A percentile compares a stretch with the other conserved stretches of the same genome.
phyloP scores from a whole-genome alignment of 352 stramenopile genomes.

The Phytophthora fragariae region DNA sequence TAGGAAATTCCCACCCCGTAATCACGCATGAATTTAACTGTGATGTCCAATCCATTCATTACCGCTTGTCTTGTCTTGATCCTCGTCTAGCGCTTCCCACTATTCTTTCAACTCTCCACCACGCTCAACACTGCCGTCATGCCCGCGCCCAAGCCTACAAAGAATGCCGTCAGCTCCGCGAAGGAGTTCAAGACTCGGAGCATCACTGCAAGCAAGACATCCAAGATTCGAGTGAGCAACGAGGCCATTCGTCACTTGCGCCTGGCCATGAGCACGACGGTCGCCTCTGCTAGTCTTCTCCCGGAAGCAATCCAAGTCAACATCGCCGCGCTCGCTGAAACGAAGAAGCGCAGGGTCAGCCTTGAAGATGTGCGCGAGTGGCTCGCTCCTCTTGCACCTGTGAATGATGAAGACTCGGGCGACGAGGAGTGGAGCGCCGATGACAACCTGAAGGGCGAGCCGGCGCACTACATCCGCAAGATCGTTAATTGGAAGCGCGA shows the following conservation, averaged over 20 bases:
- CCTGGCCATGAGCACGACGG: slow-evolving; percentile 12
- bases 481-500: neutral
- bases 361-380: neutral
- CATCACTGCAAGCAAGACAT: neutral
- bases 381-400: neutral
- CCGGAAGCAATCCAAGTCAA: neutral
- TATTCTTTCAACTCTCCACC: too few species aligned
- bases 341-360: neutral
- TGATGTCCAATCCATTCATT: too few species aligned
- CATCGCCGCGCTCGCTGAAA: neutral
- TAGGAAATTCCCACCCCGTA: too few species aligned
- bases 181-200: slow-evolving; percentile 19
- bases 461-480: neutral
- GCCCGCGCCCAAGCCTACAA: too few species aligned
- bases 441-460: neutral
- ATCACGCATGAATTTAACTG: too few species aligned
- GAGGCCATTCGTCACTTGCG: slow-evolving; percentile 20
- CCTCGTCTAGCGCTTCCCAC: too few species aligned
- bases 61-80: too few species aligned
- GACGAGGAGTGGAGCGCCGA: neutral
- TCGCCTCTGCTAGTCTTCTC: neutral
- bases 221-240: slow-evolving; percentile 8
- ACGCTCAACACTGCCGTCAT: too few species aligned
- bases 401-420: too few species aligned
- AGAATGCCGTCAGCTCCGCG: too few species aligned